Percentiles rank a stretch among this genome's conserved stretches.
Evolutionary conservation across 768 basidiomycete genomes (phyloP).

Genomic region (Suillus fuscotomentosus): DNA sequence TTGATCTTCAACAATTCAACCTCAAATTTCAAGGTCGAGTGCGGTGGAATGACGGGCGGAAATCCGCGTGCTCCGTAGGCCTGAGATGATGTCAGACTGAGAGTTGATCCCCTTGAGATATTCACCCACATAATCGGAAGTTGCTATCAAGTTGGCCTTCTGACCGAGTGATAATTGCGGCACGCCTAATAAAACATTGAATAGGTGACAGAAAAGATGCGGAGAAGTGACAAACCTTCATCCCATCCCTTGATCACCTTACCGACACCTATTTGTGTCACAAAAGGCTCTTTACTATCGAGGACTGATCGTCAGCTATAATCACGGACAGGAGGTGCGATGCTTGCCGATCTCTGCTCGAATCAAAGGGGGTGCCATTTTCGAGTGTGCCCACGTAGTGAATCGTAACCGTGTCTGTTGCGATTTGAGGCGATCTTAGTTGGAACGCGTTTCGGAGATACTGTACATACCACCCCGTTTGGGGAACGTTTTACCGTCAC

Average conservation of each 20-base stretch:
- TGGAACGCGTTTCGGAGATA: conserved; percentile 9
- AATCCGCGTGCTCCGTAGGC: conserved; percentile 76
- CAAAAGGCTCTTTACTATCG: conserved; percentile 57
- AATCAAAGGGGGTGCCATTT: conserved; percentile 70
- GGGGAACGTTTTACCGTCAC: conserved; percentile 66
- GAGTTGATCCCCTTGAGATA: conserved; percentile 4
- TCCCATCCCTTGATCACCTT: conserved; percentile 92
- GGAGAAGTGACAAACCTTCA: conserved; percentile 54
- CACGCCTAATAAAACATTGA: conserved; percentile 54
- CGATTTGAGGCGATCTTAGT: conserved; percentile 24
- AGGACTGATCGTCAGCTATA: conserved; percentile 9
- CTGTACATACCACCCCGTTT: conserved; percentile 61
- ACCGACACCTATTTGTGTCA: conserved; percentile 71
- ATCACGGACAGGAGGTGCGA: conserved; percentile 6
- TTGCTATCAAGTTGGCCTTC: conserved; percentile 64
- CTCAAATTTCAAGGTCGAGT: conserved; percentile 75
- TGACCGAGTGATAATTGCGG: conserved; percentile 72
- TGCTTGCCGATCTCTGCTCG: conserved; percentile 69
- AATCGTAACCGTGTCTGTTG: conserved; percentile 64
- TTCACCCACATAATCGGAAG: conserved; percentile 74
- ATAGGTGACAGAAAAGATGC: neutral
- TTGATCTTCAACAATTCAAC: conserved; percentile 80
- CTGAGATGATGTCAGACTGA: conserved; percentile 33
- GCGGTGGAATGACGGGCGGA: conserved; percentile 75
- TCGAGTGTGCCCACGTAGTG: conserved; percentile 77